These are phyloP conservation scores for Annulohypoxylon nitens DNA, from an alignment of 495 filamentous ascomycete species.

Conservation along the genomic window DNA sequence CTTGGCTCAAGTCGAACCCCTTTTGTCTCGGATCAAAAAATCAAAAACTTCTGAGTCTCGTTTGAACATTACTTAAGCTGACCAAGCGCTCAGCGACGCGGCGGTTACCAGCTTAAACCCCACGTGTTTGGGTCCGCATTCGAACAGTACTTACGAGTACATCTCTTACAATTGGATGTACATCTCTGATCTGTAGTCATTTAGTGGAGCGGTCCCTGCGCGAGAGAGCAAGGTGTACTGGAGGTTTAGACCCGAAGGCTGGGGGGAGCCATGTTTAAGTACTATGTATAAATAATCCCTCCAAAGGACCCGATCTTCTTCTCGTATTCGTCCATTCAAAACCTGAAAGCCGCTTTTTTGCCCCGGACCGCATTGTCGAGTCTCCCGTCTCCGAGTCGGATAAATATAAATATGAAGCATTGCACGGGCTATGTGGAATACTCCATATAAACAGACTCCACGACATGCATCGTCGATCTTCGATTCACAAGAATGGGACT, in stretches of 20 bases:
- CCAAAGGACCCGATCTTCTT: conserved; percentile 7
- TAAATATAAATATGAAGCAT: conserved; percentile 15
- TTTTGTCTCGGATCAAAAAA: conserved; percentile 14
- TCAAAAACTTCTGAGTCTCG: conserved; percentile 1
- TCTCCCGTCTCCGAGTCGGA: conserved; percentile 27
- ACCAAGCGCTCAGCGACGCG: conserved; percentile 7
- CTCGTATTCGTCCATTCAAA: conserved; percentile 30
- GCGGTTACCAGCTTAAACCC: conserved; percentile 13
- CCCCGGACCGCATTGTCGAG: conserved; percentile 17
- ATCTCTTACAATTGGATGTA: neutral
- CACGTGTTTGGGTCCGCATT: conserved; percentile 31
- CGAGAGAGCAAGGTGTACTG: neutral
- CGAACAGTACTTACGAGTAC: neutral
- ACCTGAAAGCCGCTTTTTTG: conserved; percentile 30
- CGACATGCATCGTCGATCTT: conserved; percentile 38
- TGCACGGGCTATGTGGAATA: conserved; percentile 11
- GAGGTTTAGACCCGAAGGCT: neutral
- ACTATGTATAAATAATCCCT: conserved; percentile 31
- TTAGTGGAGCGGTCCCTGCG: conserved; percentile 11
- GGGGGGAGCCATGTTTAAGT: conserved; percentile 19
- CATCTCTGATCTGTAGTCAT: neutral
- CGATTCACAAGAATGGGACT: conserved; percentile 22
- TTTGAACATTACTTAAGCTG: neutral
- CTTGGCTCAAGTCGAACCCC: conserved; percentile 7
- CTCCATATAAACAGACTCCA: conserved; percentile 25